Percentiles rank a stretch among this genome's conserved stretches.
These are phyloP conservation scores for Grammothele lineata DNA, from an alignment of 768 basidiomycete genomes.

Conservation along the genomic window DNA sequence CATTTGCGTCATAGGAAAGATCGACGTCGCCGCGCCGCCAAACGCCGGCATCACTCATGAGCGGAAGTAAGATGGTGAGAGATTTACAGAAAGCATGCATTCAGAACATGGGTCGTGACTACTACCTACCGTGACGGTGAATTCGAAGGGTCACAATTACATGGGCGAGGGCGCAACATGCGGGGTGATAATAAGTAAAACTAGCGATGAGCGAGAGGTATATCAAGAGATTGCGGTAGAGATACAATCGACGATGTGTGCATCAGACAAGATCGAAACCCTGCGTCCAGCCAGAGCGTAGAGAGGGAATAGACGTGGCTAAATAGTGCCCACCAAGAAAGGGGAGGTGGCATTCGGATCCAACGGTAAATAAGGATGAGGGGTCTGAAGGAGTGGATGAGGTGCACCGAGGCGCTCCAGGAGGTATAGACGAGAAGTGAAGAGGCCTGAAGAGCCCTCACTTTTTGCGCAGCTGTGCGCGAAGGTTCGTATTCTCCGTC, in stretches of 20 bases:
- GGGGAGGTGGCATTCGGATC: too few species aligned
- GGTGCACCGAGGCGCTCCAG: too few species aligned
- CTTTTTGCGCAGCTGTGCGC: slow-evolving; percentile 58
- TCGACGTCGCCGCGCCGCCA: too few species aligned
- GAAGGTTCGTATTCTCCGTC: slow-evolving; percentile 67
- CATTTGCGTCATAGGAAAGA: too few species aligned
- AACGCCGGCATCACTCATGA: too few species aligned
- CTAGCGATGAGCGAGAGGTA: slow-evolving; percentile 13
- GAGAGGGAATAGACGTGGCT: background rate
- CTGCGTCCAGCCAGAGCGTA: slow-evolving; percentile 5
- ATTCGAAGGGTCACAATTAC: slow-evolving; percentile 9
- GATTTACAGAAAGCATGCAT: slow-evolving; percentile 11
- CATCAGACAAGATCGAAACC: slow-evolving; percentile 9
- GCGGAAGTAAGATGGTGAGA: too few species aligned
- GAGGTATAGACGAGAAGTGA: background rate
- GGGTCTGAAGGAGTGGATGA: too few species aligned
- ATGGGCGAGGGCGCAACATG: slow-evolving; percentile 19
- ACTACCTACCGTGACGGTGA: slow-evolving; percentile 14
- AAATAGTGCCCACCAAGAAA: background rate
- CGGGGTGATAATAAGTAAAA: slow-evolving; percentile 12
- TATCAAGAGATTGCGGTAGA: slow-evolving; percentile 15
- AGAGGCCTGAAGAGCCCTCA: background rate
- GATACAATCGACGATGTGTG: slow-evolving; percentile 18
- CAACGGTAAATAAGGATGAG: too few species aligned
- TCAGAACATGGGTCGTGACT: slow-evolving; percentile 10